Evolutionary conservation across 1,284 basidiomycete genomes (phyloP), one percentile per base, ranked within the genome.

Genomic region (Sanghuangporus weigelae): DNA sequence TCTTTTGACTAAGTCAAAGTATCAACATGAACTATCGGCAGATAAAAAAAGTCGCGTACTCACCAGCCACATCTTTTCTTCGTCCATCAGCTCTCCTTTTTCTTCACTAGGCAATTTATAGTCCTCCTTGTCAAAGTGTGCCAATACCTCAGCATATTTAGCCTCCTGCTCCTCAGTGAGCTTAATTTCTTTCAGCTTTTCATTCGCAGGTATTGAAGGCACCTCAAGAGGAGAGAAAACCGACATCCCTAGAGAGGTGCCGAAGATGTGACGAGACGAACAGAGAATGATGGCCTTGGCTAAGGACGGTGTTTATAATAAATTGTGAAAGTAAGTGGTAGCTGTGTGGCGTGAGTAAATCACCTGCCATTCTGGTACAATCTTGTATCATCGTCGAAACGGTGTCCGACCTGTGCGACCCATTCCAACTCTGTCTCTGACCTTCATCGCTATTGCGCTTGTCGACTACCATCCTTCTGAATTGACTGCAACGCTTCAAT

Each of bases 1-100:
- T 92, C 90, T 67, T 81, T 79, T 1, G 86, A 87, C 82, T 81
- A 55, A 10, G 10, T 14, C 54, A 36, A 5, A 38, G 35, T 31
- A 16, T 35, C 16, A 36, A 14, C 16, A 4, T n/a, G 8, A 31
- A 26, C 16, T 36, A 36, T 5, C 7, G 38, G 1, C 8, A n/a
- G 8, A 7, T 1, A 12, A 38, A 38, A 16, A 54, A 54, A 2
- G 38, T 11, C 31, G 7, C 26, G 16, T 40, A 76, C 82, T 63
- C 65, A 84, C 82, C 70, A 92, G 76, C 89, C 90, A 92, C 72
- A 89, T 90, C 73, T 84, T 84, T 72, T 92, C 90, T 53, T 79
- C 79, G 53, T 90, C 88, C 53, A 68, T 77, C 55, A 91, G 74
- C 55, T 76, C 72, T 11, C 79, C 81, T 7, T 83, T 78, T 51